phyloP scores from a whole-genome alignment of 2,329 filamentous ascomycete genomes.

The Sphaerulina populicola region DNA sequence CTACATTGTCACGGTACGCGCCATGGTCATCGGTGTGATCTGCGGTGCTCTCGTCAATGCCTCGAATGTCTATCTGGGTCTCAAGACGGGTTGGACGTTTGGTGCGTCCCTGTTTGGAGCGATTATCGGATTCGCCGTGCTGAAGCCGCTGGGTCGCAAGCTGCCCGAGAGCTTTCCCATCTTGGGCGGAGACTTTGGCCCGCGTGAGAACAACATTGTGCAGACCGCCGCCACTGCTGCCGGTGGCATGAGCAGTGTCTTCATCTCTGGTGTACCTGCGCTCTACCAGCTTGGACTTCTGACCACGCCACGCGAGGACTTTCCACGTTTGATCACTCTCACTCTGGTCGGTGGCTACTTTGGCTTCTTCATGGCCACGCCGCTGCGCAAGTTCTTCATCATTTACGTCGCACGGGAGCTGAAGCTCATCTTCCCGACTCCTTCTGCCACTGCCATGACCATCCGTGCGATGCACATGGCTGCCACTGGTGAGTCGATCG shows the following conservation, averaged over 20 bases:
- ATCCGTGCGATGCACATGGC: conserved; percentile 57
- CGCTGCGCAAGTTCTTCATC: conserved; percentile 56
- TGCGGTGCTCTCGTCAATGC: conserved; percentile 54
- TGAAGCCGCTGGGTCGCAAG: conserved; percentile 47
- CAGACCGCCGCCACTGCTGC: conserved; percentile 54
- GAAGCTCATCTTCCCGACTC: conserved; percentile 52
- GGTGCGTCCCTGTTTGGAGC: conserved; percentile 36
- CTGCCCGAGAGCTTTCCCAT: conserved; percentile 44
- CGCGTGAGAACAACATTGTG: conserved; percentile 55
- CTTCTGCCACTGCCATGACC: conserved; percentile 53
- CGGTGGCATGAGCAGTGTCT: conserved; percentile 50
- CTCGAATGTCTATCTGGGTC: conserved; percentile 55
- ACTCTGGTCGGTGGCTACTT: conserved; percentile 57
- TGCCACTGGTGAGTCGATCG: conserved; percentile 44
- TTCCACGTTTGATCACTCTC: conserved; percentile 51
- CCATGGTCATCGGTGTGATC: conserved; percentile 48
- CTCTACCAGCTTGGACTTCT: conserved; percentile 51
- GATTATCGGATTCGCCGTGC: conserved; percentile 53
- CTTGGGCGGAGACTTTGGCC: conserved; percentile 49
- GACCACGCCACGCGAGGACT: conserved; percentile 47
- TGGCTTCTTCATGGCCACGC: conserved; percentile 45
- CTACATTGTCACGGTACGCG: conserved; percentile 49
- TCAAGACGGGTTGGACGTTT: conserved; percentile 41
- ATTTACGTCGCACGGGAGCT: conserved; percentile 56
- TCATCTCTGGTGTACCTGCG: conserved; percentile 53